phyloP scores from a whole-genome alignment of 768 basidiomycete genomes.

The Suillus tomentosus region DNA sequence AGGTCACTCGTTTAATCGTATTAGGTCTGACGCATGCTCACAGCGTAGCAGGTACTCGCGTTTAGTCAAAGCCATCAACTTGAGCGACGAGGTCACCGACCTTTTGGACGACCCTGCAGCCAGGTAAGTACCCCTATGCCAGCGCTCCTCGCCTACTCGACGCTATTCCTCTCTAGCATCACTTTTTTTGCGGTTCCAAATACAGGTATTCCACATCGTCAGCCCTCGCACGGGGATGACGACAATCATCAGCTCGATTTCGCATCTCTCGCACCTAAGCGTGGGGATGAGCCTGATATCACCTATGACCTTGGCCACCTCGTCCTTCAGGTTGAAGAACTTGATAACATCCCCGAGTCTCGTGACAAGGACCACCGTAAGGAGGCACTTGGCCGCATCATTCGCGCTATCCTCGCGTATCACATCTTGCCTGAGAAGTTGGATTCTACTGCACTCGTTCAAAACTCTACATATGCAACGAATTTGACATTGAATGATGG shows the following conservation, averaged over 20 bases:
- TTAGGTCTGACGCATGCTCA: neutral
- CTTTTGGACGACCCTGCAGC: slow-evolving; percentile 42
- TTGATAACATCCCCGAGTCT: slow-evolving; percentile 45
- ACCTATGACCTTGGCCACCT: slow-evolving; percentile 17
- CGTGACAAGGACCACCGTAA: slow-evolving; percentile 49
- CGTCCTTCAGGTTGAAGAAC: slow-evolving; percentile 31
- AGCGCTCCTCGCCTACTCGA: slow-evolving; percentile 1
- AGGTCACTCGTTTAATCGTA: neutral
- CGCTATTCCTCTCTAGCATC: slow-evolving; percentile 34
- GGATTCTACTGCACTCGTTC: slow-evolving; percentile 41
- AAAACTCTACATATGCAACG: slow-evolving; percentile 57
- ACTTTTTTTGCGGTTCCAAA: slow-evolving; percentile 58
- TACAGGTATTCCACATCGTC: slow-evolving; percentile 38
- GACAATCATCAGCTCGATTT: neutral
- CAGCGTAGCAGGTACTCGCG: slow-evolving; percentile 37
- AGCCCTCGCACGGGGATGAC: slow-evolving; percentile 15
- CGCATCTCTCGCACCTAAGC: slow-evolving; percentile 3
- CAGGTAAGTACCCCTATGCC: slow-evolving; percentile 26
- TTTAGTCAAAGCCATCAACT: slow-evolving; percentile 42
- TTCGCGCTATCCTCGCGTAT: slow-evolving; percentile 57
- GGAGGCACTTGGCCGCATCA: slow-evolving; percentile 55
- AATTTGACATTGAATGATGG: slow-evolving; percentile 44
- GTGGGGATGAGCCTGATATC: slow-evolving; percentile 10
- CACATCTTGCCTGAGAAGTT: slow-evolving; percentile 50
- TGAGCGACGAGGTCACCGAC: slow-evolving; percentile 39